These are phyloP conservation scores for Lumnitzera littorea DNA, from an alignment of 345 rosid genomes.

Conservation along the genomic window DNA sequence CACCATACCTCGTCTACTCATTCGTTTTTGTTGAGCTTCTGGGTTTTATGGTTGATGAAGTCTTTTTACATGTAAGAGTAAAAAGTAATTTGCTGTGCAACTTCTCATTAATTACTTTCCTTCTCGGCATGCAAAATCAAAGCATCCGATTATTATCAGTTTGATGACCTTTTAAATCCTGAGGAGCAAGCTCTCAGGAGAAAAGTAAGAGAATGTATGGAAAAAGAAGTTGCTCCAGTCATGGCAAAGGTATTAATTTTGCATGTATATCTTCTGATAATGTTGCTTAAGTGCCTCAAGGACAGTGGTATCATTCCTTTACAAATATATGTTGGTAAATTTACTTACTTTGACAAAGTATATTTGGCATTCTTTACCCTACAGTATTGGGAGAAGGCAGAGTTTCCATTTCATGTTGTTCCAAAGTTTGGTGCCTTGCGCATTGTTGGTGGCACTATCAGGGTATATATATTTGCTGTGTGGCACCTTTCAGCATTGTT, in stretches of 20 bases:
- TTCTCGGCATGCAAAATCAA: constrained; percentile 13
- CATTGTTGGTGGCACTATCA: constrained; percentile 83
- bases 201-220: constrained; percentile 82
- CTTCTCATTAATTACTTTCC: constrained; percentile 3
- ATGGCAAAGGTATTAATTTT: constrained; percentile 62
- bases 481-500: not conserved
- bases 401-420: constrained; percentile 77
- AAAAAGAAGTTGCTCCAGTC: constrained; percentile 85
- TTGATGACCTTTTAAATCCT: constrained; percentile 63
- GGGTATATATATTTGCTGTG: constrained; percentile 30
- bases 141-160: constrained; percentile 83
- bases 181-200: constrained; percentile 62
- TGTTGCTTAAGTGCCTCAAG: not conserved
- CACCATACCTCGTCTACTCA: too few relatives aligned
- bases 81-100: not conserved
- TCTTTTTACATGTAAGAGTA: not conserved
- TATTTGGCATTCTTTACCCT: constrained; percentile 3
- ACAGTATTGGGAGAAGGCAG: constrained; percentile 98
- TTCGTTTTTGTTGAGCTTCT: too few relatives aligned
- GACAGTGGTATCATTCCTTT: not conserved
- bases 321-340: constrained; percentile 3
- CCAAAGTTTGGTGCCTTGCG: constrained; percentile 63
- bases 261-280: not conserved
- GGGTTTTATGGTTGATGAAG: not conserved
- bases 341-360: not conserved